Base-by-base conservation (phyloP, 2,329 filamentous ascomycete genomes). In the Zymoseptoria ardabiliae region DNA sequence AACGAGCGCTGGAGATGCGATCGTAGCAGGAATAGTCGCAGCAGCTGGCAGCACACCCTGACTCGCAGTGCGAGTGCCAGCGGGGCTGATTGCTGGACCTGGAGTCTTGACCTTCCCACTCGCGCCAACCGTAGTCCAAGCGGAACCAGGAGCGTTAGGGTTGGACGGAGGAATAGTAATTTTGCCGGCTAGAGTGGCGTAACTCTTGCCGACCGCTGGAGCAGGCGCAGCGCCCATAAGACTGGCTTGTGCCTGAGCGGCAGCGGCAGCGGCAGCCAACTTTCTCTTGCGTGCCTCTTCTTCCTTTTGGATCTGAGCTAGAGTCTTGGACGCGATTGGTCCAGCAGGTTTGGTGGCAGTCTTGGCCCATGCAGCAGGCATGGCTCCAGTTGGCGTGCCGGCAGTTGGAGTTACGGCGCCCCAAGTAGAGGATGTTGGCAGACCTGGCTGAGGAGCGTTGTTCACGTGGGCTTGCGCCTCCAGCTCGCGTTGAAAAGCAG, bases 281-380 rank as follows among this genome's bases (percentile, higher is more conserved):
- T 88, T 90, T 69, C 88, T 86, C 81, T 99, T 99, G 65, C 90
- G 87, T 19, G 83, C 82, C 72, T 97, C 94, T 71, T 99, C 94
- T 76, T 99, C 94, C 63, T 92, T 92, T 73, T 97, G 94, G 60
- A 99, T 97, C 66, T 97, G 93, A 22, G 91, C 90, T 51, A 97
- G 80, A 0, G 91, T 96, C 82, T 97, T 97, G 80, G 95, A 94
- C 10, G 76, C 78, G 73, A 68, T 51, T 28, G 75, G 72, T 48
- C 74, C 72, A 50, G 75, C 71, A 45, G 79, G 72, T 68, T 83
- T 87, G 58, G 73, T 78, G 60, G 78, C 75, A 2, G 86, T 84
- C 74, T 90, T 90, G 19, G 82, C 77, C 88, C 88, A 91, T 0
- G 87, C 85, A 13, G 77, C 77, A 30, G 74, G 68, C 54, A 67